Conservation (phyloP, 2,329 filamentous ascomycete genomes). For the Colletotrichum siamense region DNA sequence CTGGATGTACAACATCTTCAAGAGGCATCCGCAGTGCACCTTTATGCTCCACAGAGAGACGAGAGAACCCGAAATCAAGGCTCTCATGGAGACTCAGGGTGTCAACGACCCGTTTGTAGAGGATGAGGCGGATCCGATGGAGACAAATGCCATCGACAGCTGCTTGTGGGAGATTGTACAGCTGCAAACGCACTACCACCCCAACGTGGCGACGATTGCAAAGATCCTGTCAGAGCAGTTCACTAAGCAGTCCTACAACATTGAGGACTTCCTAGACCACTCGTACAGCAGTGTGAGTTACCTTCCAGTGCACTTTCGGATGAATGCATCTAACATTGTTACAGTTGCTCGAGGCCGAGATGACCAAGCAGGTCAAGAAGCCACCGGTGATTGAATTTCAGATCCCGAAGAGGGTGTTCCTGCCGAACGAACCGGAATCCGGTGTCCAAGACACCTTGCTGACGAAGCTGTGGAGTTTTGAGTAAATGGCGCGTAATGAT, state of each 20-base stretch:
- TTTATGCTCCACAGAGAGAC: constrained; percentile 92
- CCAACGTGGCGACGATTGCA: constrained; percentile 91
- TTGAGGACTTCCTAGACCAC: constrained; percentile 98
- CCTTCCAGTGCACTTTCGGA: constrained; percentile 54
- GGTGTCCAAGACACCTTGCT: constrained; percentile 59
- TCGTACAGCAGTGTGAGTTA: constrained; percentile 79
- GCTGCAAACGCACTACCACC: constrained; percentile 92
- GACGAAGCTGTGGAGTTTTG: constrained; percentile 68
- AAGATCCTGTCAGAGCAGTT: constrained; percentile 97
- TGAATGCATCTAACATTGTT: constrained; percentile 33
- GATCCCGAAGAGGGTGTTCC: constrained; percentile 85
- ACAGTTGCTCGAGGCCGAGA: constrained; percentile 83
- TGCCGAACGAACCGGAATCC: constrained; percentile 53
- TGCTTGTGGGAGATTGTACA: constrained; percentile 95
- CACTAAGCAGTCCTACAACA: constrained; percentile 90
- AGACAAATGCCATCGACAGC: constrained; percentile 87
- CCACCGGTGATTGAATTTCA: constrained; percentile 89
- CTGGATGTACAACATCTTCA: constrained; percentile 95
- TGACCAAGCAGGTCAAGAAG: constrained; percentile 84
- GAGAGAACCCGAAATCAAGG: constrained; percentile 61
- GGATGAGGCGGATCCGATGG: constrained; percentile 80
- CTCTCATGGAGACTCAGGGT: constrained; percentile 64
- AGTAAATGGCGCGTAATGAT: constrained; percentile 4
- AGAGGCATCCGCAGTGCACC: constrained; percentile 86
- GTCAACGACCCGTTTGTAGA: constrained; percentile 77